Evolutionary conservation across 768 basidiomycete species (phyloP), one percentile per base, ranked within the genome.

Genomic region (Amanita exitialis): DNA sequence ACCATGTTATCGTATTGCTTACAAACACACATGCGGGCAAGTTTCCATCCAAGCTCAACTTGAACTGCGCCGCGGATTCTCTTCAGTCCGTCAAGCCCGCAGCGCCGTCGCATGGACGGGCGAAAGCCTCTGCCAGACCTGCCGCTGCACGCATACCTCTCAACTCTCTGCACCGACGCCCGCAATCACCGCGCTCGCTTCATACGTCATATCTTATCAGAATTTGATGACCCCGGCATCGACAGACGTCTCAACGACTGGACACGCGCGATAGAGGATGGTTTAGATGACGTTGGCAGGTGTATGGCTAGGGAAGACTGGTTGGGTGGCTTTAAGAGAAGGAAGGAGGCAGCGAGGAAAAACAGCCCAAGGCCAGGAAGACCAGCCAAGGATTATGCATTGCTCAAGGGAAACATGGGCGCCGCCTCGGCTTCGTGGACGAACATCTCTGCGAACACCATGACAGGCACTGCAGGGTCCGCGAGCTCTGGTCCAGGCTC

Each of bases 211-310:
- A 62, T 73, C 43, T 62, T 77, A 23, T 57, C 63, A 4, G 73
- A 76, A 50, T 56, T 67, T 6, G 59, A 63, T 12, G 63, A 66
- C 32, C 54, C 61, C 6, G 60, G 57, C n/a, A 56, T 67, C 42
- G 62, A 67, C 35, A 53, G 49, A 16, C 59, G 63, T 44, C 59
- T 58, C 15, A 72, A 75, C 16, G 61, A 58, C 1, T 82, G 79
- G 78, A 66, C 65, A 1, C 58, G 55, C 37, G 68, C 64, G 3
- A 56, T 83, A 8, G 75, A 79, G 58, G 66, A 67, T 20, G 76
- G 65, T 1, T 58, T 82, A 32, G 74, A 75, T 53, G 71, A 70
- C 37, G 59, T 84, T 0, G 69, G 75, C 1, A 59, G 58, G 8
- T 63, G 65, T 53, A 57, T 80, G 6, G 56, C 50, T 21, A 54